phyloP scores from a whole-genome alignment of 768 basidiomycete genomes.

The Amanita polypyramis region DNA sequence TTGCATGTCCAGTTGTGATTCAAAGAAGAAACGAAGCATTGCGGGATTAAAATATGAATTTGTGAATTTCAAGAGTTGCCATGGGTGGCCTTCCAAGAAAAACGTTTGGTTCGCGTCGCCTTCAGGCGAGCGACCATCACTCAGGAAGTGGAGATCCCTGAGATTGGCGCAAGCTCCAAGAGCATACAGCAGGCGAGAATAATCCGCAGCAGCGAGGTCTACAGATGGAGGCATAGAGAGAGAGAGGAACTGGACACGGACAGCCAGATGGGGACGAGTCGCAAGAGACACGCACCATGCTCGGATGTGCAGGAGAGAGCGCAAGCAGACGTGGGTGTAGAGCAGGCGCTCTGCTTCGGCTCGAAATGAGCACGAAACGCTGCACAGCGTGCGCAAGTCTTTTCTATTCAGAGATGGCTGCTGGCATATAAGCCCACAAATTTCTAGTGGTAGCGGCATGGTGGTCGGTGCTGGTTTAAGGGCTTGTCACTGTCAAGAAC shows the following conservation, averaged over 20 bases:
- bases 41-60: conserved; percentile 15
- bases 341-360: conserved; percentile 17
- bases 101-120: conserved; percentile 12
- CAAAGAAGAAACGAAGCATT: conserved; percentile 12
- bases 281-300: conserved; percentile 13
- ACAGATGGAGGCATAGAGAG: conserved; percentile 13
- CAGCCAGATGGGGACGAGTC: conserved; percentile 12
- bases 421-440: conserved; percentile 16
- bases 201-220: conserved; percentile 13
- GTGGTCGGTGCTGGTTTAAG: background rate
- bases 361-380: conserved; percentile 14
- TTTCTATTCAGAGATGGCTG: conserved; percentile 6
- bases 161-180: conserved; percentile 12
- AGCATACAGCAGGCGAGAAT: conserved; percentile 11
- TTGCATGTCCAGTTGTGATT: conserved; percentile 9
- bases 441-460: conserved; percentile 12
- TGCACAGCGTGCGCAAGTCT: conserved; percentile 13
- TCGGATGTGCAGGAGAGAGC: conserved; percentile 11
- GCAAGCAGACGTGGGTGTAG: conserved; percentile 11
- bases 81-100: conserved; percentile 15
- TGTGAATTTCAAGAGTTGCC: conserved; percentile 13
- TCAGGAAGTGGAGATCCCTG: conserved; percentile 11
- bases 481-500: background rate
- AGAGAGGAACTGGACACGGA: conserved; percentile 9
- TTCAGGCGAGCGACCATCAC: conserved; percentile 6